Evolutionary conservation across 2,329 filamentous ascomycete species (phyloP).

Genomic region (Waltergamsia citrina): DNA sequence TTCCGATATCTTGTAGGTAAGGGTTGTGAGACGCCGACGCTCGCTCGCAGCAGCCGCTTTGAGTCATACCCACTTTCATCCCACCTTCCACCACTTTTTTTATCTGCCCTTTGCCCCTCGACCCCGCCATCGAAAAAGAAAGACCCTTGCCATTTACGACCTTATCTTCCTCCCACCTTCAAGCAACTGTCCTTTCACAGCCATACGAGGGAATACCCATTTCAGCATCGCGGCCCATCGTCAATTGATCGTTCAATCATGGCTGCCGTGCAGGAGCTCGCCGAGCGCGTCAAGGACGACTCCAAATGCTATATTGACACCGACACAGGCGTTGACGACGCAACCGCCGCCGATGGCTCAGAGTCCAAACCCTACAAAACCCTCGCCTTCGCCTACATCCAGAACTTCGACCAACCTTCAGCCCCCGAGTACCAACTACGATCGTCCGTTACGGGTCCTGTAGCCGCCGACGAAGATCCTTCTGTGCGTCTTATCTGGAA

Average conservation of each 20-base stretch:
- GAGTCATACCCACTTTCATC: too few relatives aligned
- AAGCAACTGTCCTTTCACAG: background rate
- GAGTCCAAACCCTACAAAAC: slow-evolving; percentile 74
- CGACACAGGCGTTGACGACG: slow-evolving; percentile 39
- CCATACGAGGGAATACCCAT: background rate
- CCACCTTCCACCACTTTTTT: slow-evolving; percentile 1
- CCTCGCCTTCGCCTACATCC: slow-evolving; percentile 67
- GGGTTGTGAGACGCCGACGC: too few relatives aligned
- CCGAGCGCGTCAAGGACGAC: slow-evolving; percentile 5
- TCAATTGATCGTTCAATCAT: slow-evolving; percentile 1
- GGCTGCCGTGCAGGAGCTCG: slow-evolving; percentile 6
- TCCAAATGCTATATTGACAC: slow-evolving; percentile 3
- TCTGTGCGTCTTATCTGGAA: slow-evolving; percentile 62
- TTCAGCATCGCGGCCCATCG: background rate
- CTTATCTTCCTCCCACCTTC: background rate
- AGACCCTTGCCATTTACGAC: background rate
- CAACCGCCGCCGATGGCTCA: slow-evolving; percentile 55
- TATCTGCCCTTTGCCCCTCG: background rate
- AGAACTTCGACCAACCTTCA: slow-evolving; percentile 47
- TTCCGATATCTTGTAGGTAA: too few relatives aligned
- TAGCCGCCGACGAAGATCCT: slow-evolving; percentile 54
- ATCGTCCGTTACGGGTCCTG: slow-evolving; percentile 53
- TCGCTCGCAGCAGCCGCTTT: too few relatives aligned
- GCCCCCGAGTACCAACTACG: slow-evolving; percentile 55
- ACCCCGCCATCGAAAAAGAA: background rate